Base-by-base conservation (phyloP, 1,284 basidiomycete species). In the Sphagnurus paluster region DNA sequence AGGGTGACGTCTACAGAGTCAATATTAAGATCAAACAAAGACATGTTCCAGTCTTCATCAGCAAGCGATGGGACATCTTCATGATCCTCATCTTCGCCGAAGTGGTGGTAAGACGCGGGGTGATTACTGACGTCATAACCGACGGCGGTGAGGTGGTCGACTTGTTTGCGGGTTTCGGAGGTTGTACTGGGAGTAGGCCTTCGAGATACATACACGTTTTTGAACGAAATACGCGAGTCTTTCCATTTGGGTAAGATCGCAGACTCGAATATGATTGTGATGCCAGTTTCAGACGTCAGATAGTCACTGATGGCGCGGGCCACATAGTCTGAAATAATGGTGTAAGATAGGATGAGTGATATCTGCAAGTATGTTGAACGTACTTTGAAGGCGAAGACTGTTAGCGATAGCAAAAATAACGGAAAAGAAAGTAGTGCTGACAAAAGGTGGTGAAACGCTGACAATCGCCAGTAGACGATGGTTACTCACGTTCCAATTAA, bases 241-340 rank as follows among this genome's bases (percentile, higher is more conserved):
- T 92, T 92, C 93, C 96, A 98, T 64, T 94, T 94, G 2, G 96
- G 96, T 4, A 99, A 94, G 56, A 99, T 95, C 21, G 97, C 97
- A 5, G 91, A 94, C 68, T 98, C 96, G 64, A 98, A 99, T 41
- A 97, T 90, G 56, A 99, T 88, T 3, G 86, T 94, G 35, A 97
- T 85, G 0, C 97, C 97, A 0, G 94, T 97, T 63, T 95, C 89
- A 0, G 85, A 77, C 1, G 97, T 98, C 43, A 99, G 74, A 62
- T 98, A 96, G 66, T 95, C 86, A 50, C 94, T 96, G 38, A 99
- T 87, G 34, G 83, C 86, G 36, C 86, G 80, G 4, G 95, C 97
- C 34, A 99, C 80, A 61, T 88, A 91, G 62, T 90, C 93, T 92
- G 46, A 38, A 42, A 20, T n/a, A 32, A 33, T 9, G 17, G 33